These are phyloP conservation scores for Lactarius quietus DNA, from an alignment of 768 basidiomycete genomes.

Conservation along the genomic window DNA sequence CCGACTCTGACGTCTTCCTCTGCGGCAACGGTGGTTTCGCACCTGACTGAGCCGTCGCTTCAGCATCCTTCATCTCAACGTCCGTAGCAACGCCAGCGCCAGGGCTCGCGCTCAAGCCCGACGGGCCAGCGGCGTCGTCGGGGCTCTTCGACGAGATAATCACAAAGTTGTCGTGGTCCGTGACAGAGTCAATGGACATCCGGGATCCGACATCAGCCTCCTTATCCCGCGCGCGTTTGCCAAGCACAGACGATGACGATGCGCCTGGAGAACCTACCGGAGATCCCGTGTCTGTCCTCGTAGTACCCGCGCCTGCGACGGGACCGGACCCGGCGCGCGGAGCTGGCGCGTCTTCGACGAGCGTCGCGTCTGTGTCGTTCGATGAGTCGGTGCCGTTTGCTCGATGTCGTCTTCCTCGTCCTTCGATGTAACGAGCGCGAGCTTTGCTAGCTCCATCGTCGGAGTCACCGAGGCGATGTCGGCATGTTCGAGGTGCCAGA, in stretches of 20 bases:
- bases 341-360: conserved; percentile 68
- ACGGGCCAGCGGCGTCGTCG: conserved; percentile 26
- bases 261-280: conserved; percentile 30
- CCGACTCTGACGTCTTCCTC: conserved; percentile 57
- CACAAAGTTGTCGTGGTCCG: conserved; percentile 43
- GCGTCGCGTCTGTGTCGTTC: conserved; percentile 83
- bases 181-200: conserved; percentile 60
- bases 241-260: conserved; percentile 45
- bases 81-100: conserved; percentile 28
- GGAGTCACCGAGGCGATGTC: conserved; percentile 72
- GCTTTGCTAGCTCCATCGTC: conserved; percentile 81
- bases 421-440: conserved; percentile 85
- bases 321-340: conserved; percentile 27
- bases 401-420: conserved; percentile 83
- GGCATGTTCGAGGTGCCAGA: conserved; percentile 68
- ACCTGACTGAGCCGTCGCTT: conserved; percentile 27
- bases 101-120: too few species aligned
- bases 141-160: conserved; percentile 37
- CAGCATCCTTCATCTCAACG: conserved; percentile 31
- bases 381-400: conserved; percentile 76
- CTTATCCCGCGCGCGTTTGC: conserved; percentile 57
- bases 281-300: conserved; percentile 31
- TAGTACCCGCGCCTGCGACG: conserved; percentile 10
- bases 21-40: conserved; percentile 52
- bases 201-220: conserved; percentile 29